Conservation (phyloP, 2,329 filamentous ascomycete species). For the Cladophialophora exuberans region DNA sequence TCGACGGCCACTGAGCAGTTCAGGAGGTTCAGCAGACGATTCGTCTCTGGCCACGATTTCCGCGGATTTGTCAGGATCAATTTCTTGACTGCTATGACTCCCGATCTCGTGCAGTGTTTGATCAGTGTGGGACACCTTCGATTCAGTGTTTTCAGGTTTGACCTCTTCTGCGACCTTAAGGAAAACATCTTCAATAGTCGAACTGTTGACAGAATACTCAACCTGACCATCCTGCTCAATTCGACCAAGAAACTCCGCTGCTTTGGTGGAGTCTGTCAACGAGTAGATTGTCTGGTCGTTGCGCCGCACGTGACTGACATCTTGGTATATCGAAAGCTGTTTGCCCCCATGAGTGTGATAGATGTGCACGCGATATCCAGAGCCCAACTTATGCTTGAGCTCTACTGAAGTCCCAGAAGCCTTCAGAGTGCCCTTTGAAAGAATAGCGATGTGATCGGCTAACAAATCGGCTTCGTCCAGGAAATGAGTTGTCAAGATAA, state of each 20-base stretch:
- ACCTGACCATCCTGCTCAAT: constrained; percentile 69
- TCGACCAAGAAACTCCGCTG: constrained; percentile 69
- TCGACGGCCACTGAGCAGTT: constrained; percentile 67
- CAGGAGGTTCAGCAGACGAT: constrained; percentile 34
- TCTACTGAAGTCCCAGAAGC: constrained; percentile 83
- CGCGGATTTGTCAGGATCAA: constrained; percentile 15
- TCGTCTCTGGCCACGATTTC: constrained; percentile 17
- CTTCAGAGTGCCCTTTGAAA: constrained; percentile 81
- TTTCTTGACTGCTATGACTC: constrained; percentile 24
- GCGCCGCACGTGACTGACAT: constrained; percentile 60
- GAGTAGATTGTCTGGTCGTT: constrained; percentile 76
- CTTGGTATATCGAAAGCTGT: constrained; percentile 53
- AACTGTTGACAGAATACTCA: constrained; percentile 84
- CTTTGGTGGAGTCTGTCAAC: constrained; percentile 69
- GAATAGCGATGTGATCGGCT: constrained; percentile 83
- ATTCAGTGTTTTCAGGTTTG: constrained; percentile 35
- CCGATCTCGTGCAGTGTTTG: constrained; percentile 18
- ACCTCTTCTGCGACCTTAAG: constrained; percentile 82
- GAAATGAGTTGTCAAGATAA: constrained; percentile 90
- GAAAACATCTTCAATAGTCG: constrained; percentile 92
- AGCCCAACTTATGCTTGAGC: constrained; percentile 79
- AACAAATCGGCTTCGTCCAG: constrained; percentile 90
- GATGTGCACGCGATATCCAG: constrained; percentile 81
- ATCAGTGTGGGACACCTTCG: constrained; percentile 8
- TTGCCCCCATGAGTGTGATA: constrained; percentile 58